Percentiles rank a stretch among this genome's conserved stretches.
These are phyloP conservation scores for Raphidocelis subcapitata DNA, from an alignment of 139 green algal genomes.

Conservation along the genomic window DNA sequence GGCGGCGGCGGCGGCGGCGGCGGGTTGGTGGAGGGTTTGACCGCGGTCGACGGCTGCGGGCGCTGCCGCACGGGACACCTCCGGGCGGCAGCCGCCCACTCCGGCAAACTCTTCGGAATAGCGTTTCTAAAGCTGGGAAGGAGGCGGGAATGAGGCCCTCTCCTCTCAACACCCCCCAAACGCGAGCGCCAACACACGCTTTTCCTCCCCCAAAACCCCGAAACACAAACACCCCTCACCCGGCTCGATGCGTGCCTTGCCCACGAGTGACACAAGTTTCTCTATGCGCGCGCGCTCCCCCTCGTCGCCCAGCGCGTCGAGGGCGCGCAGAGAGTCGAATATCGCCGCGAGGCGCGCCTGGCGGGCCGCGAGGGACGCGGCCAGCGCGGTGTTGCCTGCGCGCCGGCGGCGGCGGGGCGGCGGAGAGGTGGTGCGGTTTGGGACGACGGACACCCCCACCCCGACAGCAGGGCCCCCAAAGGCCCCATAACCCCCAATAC, in stretches of 20 bases:
- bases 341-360: slow-evolving; percentile 29
- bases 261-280: slow-evolving; percentile 43
- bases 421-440: too few species aligned
- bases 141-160: too few species aligned
- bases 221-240: neutral
- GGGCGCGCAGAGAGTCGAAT: slow-evolving; percentile 36
- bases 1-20: neutral
- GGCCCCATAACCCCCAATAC: neutral
- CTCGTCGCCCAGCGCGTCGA: slow-evolving; percentile 58
- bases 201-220: neutral
- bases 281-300: slow-evolving; percentile 46
- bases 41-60: too few species aligned
- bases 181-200: too few species aligned
- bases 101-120: too few species aligned
- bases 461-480: neutral
- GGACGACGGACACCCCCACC: too few species aligned
- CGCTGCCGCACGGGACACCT: too few species aligned
- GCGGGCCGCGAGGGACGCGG: slow-evolving; percentile 8
- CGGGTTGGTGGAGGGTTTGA: slow-evolving; percentile 1
- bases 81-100: too few species aligned
- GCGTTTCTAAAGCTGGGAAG: too few species aligned
- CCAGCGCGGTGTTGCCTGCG: slow-evolving; percentile 22
- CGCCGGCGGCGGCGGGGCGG: too few species aligned
- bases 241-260: slow-evolving; percentile 7
- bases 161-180: too few species aligned